A percentile compares a stretch with the other conserved stretches of the same genome.
These are phyloP conservation scores for Macadamia tetraphylla DNA, from an alignment of 164 flowering plant genomes.

Conservation along the genomic window DNA sequence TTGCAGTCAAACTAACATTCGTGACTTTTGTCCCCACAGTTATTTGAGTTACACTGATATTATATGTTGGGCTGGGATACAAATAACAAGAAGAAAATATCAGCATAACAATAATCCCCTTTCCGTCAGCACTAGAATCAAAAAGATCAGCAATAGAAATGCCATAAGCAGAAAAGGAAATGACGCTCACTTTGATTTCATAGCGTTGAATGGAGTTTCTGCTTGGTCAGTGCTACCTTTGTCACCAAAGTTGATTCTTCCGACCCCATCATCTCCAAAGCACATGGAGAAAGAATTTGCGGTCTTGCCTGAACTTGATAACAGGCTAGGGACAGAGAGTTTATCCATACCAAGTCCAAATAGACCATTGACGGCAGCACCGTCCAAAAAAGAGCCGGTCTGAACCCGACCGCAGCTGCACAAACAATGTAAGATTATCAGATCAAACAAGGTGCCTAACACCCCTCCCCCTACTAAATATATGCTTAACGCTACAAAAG, in stretches of 20 bases:
- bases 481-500: too few species aligned
- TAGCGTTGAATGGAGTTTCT: slow-evolving; percentile 59
- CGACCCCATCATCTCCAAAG: slow-evolving; percentile 65
- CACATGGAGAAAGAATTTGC: slow-evolving; percentile 94
- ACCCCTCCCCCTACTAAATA: neutral
- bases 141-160: neutral
- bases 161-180: neutral
- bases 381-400: slow-evolving; percentile 67
- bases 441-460: neutral
- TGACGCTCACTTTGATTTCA: slow-evolving; percentile 43
- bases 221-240: slow-evolving; percentile 62
- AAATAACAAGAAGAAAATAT: neutral
- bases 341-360: slow-evolving; percentile 77
- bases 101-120: too few species aligned
- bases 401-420: slow-evolving; percentile 79
- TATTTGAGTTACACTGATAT: slow-evolving; percentile 33
- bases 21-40: too few species aligned
- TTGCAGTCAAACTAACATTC: too few species aligned
- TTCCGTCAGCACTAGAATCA: too few species aligned
- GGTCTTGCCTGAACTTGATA: slow-evolving; percentile 48
- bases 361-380: slow-evolving; percentile 82
- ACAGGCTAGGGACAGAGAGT: slow-evolving; percentile 78
- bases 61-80: slow-evolving; percentile 27
- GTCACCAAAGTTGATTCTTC: slow-evolving; percentile 92
- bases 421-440: slow-evolving; percentile 11